Base-by-base conservation (phyloP, 1,284 basidiomycete species). In the Ustilago curta region DNA sequence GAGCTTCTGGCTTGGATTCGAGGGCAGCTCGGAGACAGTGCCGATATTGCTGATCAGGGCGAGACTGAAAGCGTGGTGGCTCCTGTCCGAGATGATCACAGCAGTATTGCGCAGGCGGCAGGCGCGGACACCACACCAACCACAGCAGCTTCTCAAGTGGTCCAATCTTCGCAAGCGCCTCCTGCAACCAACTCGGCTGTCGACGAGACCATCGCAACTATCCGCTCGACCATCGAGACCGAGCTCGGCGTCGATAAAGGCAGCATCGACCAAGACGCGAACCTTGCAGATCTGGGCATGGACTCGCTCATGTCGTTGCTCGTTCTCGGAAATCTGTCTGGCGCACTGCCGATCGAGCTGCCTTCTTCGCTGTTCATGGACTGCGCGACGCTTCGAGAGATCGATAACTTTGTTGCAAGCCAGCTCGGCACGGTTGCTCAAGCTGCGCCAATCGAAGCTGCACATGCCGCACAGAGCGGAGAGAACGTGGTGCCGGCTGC, bases 301-400 rank as follows among this genome's bases (percentile, higher is more conserved):
- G 76, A 77, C 56, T 75, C 71, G 56, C 69, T 77, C 57, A 77
- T 77, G 76, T 64, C 69, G 19, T 56, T 78, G 39, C 61, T 72
- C 40, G 66, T 78, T 4, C 66, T 78, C 12, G 72, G 76, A 8
- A 69, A 59, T 35, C 54, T 78, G 23, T 51, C 59, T n/a, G 52
- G 58, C 14, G 35, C 29, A 35, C 54, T 70, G 12, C 32, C 61
- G 18, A 45, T 76, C 47, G 69, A 76, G 55, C 57, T 78, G 6
- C 72, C 76, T 4, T 45, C 69, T 39, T 68, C 63, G 49, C 62
- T 76, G 3, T 78, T 78, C 42, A 60, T 78, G 48, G 66, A 71
- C 8, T 69, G 60, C 60, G 51, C 51, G 16, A 57, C 72, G 19
- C 59, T 76, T 11, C 31, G 55, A 9, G 76, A 72, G 27, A 65